Evolutionary conservation across 805 yeast genomes (phyloP).

Genomic region (Lachancea sp.): DNA sequence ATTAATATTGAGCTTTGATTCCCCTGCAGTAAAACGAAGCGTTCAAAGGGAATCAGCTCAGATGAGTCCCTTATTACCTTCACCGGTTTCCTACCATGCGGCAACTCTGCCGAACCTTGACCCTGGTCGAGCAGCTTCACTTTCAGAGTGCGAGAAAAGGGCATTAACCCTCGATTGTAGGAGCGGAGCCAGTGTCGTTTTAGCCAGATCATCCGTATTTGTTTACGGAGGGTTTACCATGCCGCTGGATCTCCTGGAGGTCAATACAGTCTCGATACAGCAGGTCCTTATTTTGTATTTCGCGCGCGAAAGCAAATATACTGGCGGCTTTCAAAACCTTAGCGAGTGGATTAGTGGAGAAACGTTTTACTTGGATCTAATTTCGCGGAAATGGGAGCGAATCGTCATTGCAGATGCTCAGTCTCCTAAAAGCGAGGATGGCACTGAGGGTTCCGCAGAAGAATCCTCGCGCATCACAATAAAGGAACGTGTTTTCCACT

Average conservation of each 20-base stretch:
- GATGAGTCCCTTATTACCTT: conserved; percentile 58
- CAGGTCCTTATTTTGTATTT: conserved; percentile 34
- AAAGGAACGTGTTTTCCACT: conserved; percentile 48
- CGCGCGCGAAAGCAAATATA: conserved; percentile 21
- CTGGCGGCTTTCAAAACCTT: conserved; percentile 22
- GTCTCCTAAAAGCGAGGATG: conserved; percentile 8
- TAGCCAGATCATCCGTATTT: conserved; percentile 53
- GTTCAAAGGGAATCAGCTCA: not conserved
- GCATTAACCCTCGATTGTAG: conserved; percentile 47
- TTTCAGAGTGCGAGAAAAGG: conserved; percentile 45
- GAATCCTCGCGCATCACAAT: not conserved
- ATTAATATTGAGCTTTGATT: too few species aligned
- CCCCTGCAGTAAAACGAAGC: not conserved
- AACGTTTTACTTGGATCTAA: conserved; percentile 51
- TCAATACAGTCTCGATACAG: conserved; percentile 37
- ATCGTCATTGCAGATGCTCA: conserved; percentile 22
- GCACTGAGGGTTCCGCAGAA: not conserved
- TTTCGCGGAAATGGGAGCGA: conserved; percentile 53
- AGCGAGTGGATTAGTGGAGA: conserved; percentile 53
- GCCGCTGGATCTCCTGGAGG: conserved; percentile 43
- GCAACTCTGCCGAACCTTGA: conserved; percentile 46
- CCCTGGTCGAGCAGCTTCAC: conserved; percentile 10
- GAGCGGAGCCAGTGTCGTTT: conserved; percentile 59
- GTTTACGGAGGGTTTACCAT: conserved; percentile 64
- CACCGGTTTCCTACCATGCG: conserved; percentile 54